These are phyloP conservation scores for Mortierella sp. DNA, from an alignment of 371 early-diverging fungal genomes.

Conservation along the genomic window DNA sequence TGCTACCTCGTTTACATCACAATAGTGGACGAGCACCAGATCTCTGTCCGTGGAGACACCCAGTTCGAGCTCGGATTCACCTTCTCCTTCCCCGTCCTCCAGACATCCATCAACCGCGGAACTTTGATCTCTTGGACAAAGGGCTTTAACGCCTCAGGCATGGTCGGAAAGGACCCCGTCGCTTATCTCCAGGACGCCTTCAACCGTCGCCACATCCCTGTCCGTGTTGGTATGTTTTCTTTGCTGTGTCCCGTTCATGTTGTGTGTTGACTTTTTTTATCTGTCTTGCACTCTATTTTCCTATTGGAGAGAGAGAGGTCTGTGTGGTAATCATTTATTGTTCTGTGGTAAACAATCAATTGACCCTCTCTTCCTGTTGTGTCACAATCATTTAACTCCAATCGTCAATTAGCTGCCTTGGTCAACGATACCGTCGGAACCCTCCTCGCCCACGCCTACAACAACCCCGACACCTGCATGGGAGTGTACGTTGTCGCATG, in stretches of 20 bases:
- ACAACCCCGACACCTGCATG: constrained; percentile 83
- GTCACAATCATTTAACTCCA: background rate
- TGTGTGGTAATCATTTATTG: background rate
- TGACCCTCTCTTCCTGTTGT: background rate
- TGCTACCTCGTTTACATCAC: background rate
- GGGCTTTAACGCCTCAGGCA: constrained; percentile 87
- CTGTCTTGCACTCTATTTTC: background rate
- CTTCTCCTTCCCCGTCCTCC: constrained; percentile 94
- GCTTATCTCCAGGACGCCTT: constrained; percentile 88
- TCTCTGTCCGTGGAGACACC: constrained; percentile 32
- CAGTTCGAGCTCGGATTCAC: constrained; percentile 85
- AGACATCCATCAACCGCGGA: constrained; percentile 85
- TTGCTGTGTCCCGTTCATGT: background rate
- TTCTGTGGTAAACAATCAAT: background rate
- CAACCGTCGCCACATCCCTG: constrained; percentile 78
- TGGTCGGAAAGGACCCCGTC: constrained; percentile 92
- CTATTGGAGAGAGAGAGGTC: background rate
- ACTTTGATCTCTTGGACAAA: constrained; percentile 93
- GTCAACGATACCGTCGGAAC: constrained; percentile 99
- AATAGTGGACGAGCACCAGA: constrained; percentile 50
- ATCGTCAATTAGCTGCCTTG: constrained; percentile 79
- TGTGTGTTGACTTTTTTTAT: constrained; percentile 25
- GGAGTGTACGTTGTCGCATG: constrained; percentile 69
- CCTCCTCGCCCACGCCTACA: constrained; percentile 89
- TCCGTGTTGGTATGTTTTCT: constrained; percentile 46